Evolutionary conservation across 208 protist genomes (phyloP), one percentile per base, ranked within the genome.

Genomic region (Acanthamoeba divionensis): DNA sequence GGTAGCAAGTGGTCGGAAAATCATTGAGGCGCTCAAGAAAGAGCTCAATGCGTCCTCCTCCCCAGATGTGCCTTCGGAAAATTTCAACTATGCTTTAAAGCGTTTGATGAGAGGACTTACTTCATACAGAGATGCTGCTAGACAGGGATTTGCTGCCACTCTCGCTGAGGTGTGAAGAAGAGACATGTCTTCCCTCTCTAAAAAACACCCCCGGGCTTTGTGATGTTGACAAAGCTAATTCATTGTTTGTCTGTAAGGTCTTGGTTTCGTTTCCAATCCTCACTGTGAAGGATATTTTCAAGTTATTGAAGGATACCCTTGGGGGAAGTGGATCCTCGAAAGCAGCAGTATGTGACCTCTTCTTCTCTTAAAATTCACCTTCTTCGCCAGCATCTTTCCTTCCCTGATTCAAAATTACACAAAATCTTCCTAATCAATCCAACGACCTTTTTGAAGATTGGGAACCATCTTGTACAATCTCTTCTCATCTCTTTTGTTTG

Each of bases 81-180:
- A 89, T 15, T 47, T 89, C 18, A 67, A 36, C 4, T 89, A 89
- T 29, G 10, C 82, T 5, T 47, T 89, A 6, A 67, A 73, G 82
- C 82, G 82, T 63, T 57, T 89, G 41, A 63, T 89, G 8, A 41
- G 82, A 10, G 82, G 82, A 8, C 62, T 89, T 18, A 57, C 45
- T 31, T 89, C 82, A 31, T 89, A 67, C 62, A 36, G 82, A n/a
- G 82, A 89, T 75, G 82, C 26, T 26, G 82, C 82, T 18, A 57
- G 82, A 10, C 82, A 89, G 45, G 82, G 82, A n/a, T 89, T 75
- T 71, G 82, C 82, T 15, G 31, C 73, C 2, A 47, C 29, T 29
- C 82, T 89, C 47, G 73, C 82, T 9, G 26, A 89, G 82, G 82
- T 89, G 57, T 50, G n/a, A 5, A 41, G 36, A 41, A 41, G 36